phyloP scores from a whole-genome alignment of 805 yeast genomes.

The Zygoascus flipseniorum region DNA sequence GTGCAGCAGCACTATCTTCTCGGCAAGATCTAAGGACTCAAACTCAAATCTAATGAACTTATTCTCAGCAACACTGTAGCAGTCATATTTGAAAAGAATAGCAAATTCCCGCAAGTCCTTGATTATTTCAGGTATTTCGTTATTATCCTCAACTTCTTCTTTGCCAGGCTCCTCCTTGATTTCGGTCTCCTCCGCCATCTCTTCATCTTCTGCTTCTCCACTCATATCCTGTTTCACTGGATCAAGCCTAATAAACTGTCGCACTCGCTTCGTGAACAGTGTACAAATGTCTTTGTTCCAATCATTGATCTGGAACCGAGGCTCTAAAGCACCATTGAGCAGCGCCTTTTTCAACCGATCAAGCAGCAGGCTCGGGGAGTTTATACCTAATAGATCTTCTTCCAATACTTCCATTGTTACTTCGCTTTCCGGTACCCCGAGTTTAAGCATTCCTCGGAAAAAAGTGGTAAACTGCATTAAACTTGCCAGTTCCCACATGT shows the following conservation, averaged over 20 bases:
- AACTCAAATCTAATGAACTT: constrained; percentile 4
- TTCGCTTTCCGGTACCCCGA: constrained; percentile 20
- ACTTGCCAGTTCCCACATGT: constrained; percentile 25
- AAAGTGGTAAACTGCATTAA: constrained; percentile 24
- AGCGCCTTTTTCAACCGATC: constrained; percentile 6
- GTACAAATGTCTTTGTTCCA: constrained; percentile 10
- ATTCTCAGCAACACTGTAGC: constrained; percentile 6
- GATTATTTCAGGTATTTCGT: neutral
- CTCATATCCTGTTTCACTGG: neutral
- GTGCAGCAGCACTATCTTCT: constrained; percentile 14
- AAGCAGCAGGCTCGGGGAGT: constrained; percentile 12
- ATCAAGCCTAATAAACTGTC: constrained; percentile 2
- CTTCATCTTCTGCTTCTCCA: neutral
- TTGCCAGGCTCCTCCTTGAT: neutral
- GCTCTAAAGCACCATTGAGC: constrained; percentile 4
- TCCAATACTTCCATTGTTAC: constrained; percentile 24
- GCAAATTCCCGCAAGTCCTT: constrained; percentile 3
- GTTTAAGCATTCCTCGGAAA: constrained; percentile 17
- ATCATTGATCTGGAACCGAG: constrained; percentile 2
- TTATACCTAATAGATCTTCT: constrained; percentile 25
- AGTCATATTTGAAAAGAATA: constrained; percentile 1
- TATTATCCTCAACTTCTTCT: neutral
- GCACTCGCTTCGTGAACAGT: constrained; percentile 7
- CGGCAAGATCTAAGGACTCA: constrained; percentile 9
- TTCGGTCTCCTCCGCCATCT: neutral